Base-by-base conservation (phyloP, 176 grass and related monocot species). In the Oryza meridionalis region DNA sequence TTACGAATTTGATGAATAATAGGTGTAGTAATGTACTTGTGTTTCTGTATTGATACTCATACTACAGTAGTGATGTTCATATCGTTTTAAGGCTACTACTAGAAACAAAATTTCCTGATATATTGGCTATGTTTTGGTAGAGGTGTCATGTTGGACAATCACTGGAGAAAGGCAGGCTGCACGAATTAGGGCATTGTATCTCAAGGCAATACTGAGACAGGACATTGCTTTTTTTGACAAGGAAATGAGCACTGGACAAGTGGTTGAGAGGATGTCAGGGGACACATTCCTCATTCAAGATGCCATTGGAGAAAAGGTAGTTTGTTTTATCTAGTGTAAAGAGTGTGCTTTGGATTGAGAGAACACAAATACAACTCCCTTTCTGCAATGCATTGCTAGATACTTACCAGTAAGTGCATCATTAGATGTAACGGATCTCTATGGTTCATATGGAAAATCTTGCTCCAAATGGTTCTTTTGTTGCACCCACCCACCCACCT, bases 141-240 rank as follows among this genome's bases (percentile, higher is more conserved):
- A 89, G 82, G 87, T 84, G 29, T 80, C 82, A 75, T 88, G 76
- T 59, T 88, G 87, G 87, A 84, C 76, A 84, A 88, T 88, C 22
- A 81, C 87, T 27, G 82, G 87, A 75, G 87, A 89, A 89, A 89
- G 82, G 40, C 82, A 85, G 43, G 87, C 81, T 40, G 69, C 81
- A 50, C 47, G 76, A 35, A 88, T 88, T 38, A 80, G 87, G 75
- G 70, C 76, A 40, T 17, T 84, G 70, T 88, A 88, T 69, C 81
- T 88, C 21, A 80, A 84, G 63, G 49, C 82, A 11, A 80, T 89
- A 32, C 65, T 89, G 22, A 76, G 77, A 51, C 87, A 89, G 17
- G 87, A 85, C 33, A 84, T 89, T 76, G 53, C 87, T 14, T 89
- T 70, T 58, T 89, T 85, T 76, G 77, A 85, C 77, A 81, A 81